Percentiles rank a stretch among this genome's conserved stretches.
These are phyloP conservation scores for Cladosporium sp. DNA, from an alignment of 2,329 filamentous ascomycete genomes.

Conservation along the genomic window DNA sequence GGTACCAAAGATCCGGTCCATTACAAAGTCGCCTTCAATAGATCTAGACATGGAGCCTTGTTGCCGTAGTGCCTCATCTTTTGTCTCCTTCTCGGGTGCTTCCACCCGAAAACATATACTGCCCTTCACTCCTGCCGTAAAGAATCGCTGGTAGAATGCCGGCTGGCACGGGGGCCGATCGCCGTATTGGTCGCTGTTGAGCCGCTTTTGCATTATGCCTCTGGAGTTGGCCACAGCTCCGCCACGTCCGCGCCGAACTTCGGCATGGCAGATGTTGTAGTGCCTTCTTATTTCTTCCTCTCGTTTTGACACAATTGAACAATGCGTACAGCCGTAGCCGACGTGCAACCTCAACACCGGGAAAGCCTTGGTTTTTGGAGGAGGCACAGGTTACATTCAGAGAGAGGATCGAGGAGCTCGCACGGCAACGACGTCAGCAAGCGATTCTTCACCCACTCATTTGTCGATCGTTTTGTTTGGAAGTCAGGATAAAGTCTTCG, in stretches of 20 bases:
- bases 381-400: not conserved
- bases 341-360: not conserved
- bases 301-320: not conserved
- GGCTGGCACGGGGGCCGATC: not conserved
- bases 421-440: too few relatives aligned
- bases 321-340: not conserved
- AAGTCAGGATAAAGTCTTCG: not conserved
- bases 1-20: not conserved
- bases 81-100: not conserved
- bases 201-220: not conserved
- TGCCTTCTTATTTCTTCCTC: not conserved
- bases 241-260: not conserved
- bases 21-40: not conserved
- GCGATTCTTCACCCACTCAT: too few relatives aligned
- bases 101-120: not conserved
- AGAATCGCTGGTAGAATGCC: not conserved
- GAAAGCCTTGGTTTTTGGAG: not conserved
- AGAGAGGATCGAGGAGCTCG: too few relatives aligned
- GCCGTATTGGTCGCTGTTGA: not conserved
- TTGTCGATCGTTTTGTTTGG: not conserved
- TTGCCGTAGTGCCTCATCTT: not conserved
- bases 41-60: not conserved
- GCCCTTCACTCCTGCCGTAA: not conserved
- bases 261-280: not conserved
- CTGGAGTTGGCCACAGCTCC: not conserved